These are phyloP conservation scores for Zalaria sp. DNA, from an alignment of 2,329 filamentous ascomycete species.

Conservation along the genomic window DNA sequence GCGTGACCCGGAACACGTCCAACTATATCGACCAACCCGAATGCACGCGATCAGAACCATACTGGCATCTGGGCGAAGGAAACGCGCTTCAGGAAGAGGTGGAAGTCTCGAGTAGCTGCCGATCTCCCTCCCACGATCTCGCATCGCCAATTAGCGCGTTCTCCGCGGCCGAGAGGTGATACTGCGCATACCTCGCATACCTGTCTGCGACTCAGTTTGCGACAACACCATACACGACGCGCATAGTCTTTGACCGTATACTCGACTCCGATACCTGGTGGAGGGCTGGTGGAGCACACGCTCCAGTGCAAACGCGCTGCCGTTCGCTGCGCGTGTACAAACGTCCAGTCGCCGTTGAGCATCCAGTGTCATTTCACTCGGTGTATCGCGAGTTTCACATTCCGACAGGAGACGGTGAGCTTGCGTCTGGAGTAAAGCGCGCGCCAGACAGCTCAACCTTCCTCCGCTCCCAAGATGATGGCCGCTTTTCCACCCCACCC, in stretches of 20 bases:
- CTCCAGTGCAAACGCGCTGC: too few species aligned
- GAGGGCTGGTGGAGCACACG: too few species aligned
- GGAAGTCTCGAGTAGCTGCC: neutral
- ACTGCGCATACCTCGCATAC: too few species aligned
- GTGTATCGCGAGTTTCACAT: neutral
- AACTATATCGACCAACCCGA: neutral
- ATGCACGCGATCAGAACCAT: neutral
- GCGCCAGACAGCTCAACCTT: conserved; percentile 4
- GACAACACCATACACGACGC: too few species aligned
- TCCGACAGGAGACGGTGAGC: neutral
- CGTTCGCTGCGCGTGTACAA: too few species aligned
- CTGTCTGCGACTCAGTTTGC: too few species aligned
- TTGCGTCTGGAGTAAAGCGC: neutral
- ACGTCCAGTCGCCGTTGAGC: too few species aligned
- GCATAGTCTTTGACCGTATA: too few species aligned
- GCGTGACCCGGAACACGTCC: neutral
- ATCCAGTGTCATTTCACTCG: neutral
- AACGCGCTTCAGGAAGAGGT: neutral
- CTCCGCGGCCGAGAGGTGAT: too few species aligned
- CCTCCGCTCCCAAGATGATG: conserved; percentile 46
- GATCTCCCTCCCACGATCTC: neutral
- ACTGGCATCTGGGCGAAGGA: neutral
- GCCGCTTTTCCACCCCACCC: conserved; percentile 56
- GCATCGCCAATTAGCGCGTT: too few species aligned
- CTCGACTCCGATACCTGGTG: too few species aligned